Evolutionary conservation across 345 rosid species (phyloP).

Genomic region (Kernera saxatilis): DNA sequence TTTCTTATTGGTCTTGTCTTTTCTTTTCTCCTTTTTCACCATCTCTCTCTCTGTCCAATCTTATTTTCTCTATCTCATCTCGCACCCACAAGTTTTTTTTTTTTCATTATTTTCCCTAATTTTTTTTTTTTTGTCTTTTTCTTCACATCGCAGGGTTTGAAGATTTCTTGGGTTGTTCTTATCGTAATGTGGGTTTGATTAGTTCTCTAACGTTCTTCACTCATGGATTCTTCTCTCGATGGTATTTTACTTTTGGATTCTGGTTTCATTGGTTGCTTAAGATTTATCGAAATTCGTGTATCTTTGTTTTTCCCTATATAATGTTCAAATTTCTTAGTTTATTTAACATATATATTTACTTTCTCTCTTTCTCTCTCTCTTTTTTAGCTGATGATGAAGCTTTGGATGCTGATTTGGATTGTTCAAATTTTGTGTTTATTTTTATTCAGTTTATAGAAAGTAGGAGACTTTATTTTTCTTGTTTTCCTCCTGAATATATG

Average conservation of each 20-base stretch:
- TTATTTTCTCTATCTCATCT: constrained; percentile 9
- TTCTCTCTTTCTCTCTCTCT: background rate
- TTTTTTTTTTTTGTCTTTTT: background rate
- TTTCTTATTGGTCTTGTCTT: constrained; percentile 8
- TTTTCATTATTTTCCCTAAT: background rate
- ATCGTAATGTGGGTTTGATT: constrained; percentile 29
- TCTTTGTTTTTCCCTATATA: background rate
- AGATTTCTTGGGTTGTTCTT: background rate
- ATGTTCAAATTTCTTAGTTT: background rate
- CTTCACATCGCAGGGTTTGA: constrained; percentile 18
- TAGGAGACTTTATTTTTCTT: constrained; percentile 9
- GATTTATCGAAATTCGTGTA: constrained; percentile 23
- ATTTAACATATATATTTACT: background rate
- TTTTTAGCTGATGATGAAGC: background rate
- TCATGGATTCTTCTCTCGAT: constrained; percentile 31
- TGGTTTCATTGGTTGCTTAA: constrained; percentile 22
- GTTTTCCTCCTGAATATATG: background rate
- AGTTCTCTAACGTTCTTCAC: constrained; percentile 2
- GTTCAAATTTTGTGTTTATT: background rate
- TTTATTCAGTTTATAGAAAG: constrained; percentile 10
- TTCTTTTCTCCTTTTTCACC: background rate
- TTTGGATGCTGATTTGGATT: constrained; percentile 24
- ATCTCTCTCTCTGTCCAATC: constrained; percentile 6
- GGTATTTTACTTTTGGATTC: constrained; percentile 17
- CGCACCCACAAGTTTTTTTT: background rate